Evolutionary conservation across 2,329 filamentous ascomycete genomes (phyloP), one percentile per base, ranked within the genome.

Genomic region (Thielaviopsis populi): DNA sequence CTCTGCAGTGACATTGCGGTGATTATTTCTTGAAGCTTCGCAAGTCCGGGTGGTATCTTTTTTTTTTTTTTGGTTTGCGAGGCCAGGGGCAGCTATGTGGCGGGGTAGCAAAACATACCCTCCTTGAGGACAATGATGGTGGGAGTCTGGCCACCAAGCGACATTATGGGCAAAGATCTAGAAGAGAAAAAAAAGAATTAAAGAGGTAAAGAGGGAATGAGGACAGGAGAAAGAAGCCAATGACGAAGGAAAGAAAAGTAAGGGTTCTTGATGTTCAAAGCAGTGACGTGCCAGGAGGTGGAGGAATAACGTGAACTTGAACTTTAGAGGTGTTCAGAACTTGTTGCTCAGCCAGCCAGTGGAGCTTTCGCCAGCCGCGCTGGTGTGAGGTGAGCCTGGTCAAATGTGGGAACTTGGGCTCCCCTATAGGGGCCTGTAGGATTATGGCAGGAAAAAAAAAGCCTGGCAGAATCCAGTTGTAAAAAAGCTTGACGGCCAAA

Each of bases 71-170:
- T 62, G 67, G 68, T 67, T 30, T 59, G 43, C 63, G 62, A 58
- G 42, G 67, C 70, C 68, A 70, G 69, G 65, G 68, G 64, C 67
- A 54, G 66, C 67, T 69, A 68, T 69, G 70, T 71, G 72, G 75
- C 72, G 75, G 74, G 73, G 74, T 72, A 73, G 70, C 74, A 81
- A 46, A 46, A 64, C 86, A 74, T 74, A 95, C 91, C 91, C 82
- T 96, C 92, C 80, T 94, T 95, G 73, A 97, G 84, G 80, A 97
- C 91, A 77, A 97, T 90, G 75, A 96, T 96, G 71, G 92, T 96
- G 75, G 92, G 92, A 74, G 92, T 94, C 78, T 96, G 92, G 74
- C 91, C 91, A 79, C 90, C 90, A 80, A 96, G 96, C 75, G 91
- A 95, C 91, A 96, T 96, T 70, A 71, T 80, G 73, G 68, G 61